Percentiles rank a stretch among this genome's conserved stretches.
Conservation (phyloP, 75 land plant genomes). For the Pinus tabuliformis region DNA sequence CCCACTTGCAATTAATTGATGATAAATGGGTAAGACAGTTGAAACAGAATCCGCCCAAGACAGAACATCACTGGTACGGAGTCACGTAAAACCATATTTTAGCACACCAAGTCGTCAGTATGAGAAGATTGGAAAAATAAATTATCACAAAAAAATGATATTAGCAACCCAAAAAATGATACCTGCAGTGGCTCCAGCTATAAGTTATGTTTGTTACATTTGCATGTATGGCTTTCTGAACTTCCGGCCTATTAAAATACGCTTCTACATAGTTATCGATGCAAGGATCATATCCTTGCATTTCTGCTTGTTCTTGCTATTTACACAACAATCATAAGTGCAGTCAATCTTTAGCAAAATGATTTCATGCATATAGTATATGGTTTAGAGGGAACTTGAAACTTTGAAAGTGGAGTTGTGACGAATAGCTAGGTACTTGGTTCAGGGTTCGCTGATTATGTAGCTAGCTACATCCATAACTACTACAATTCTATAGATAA, state of each 20-base stretch:
- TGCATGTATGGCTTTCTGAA: conserved; percentile 78
- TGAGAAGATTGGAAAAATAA: not conserved
- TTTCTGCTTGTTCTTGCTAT: not conserved
- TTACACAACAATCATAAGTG: not conserved
- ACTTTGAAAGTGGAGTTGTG: no score
- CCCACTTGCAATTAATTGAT: conserved; percentile 74
- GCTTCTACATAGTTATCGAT: conserved; percentile 23
- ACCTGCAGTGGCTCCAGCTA: conserved; percentile 63
- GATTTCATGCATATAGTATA: no score
- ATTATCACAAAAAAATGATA: not conserved
- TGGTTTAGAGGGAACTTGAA: no score
- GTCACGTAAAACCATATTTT: conserved; percentile 25
- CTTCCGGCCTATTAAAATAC: conserved; percentile 60
- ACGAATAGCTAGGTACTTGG: no score
- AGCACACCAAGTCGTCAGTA: conserved; percentile 3
- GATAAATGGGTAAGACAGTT: conserved; percentile 78
- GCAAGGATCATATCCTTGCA: conserved; percentile 57
- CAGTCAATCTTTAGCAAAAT: not conserved
- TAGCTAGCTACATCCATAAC: no score
- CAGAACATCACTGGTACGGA: conserved; percentile 15
- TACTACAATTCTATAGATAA: no score
- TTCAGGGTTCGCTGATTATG: no score
- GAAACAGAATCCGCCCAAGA: conserved; percentile 68
- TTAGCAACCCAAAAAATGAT: conserved; percentile 9
- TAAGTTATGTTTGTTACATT: conserved; percentile 35